These are phyloP conservation scores for Cytospora schulzeri DNA, from an alignment of 2,329 filamentous ascomycete genomes.

Conservation along the genomic window DNA sequence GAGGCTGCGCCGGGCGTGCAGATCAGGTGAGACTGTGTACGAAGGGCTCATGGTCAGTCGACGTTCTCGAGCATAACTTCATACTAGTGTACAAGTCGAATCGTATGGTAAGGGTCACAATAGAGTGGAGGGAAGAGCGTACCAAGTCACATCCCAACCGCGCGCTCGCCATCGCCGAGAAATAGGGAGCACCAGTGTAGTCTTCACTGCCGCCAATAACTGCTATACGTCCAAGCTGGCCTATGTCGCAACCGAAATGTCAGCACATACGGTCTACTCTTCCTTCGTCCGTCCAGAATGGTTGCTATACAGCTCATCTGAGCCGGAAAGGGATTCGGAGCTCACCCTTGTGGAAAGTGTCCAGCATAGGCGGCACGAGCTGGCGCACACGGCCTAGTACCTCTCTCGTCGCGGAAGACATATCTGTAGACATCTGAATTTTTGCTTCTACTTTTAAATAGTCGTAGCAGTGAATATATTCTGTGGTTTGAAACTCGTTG, in stretches of 20 bases:
- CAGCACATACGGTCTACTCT: conserved; percentile 7
- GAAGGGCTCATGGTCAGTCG: conserved; percentile 2
- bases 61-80: not conserved
- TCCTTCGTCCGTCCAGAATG: not conserved
- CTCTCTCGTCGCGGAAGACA: conserved; percentile 72
- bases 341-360: conserved; percentile 92
- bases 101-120: not conserved
- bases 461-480: not conserved
- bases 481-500: not conserved
- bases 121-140: conserved; percentile 35
- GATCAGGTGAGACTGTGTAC: conserved; percentile 79
- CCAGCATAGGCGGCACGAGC: conserved; percentile 92
- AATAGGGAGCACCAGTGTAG: conserved; percentile 96
- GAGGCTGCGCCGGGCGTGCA: conserved; percentile 85
- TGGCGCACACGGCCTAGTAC: conserved; percentile 80
- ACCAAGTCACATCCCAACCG: conserved; percentile 90
- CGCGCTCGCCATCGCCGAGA: conserved; percentile 95
- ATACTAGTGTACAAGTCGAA: not conserved
- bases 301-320: not conserved
- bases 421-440: conserved; percentile 41
- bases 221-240: conserved; percentile 86
- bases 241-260: conserved; percentile 47
- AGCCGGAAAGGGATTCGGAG: not conserved
- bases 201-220: conserved; percentile 95
- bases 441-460: too few relatives aligned